Base-by-base conservation (phyloP, 495 filamentous ascomycete genomes). In the Pyrenopolyporus hunteri region DNA sequence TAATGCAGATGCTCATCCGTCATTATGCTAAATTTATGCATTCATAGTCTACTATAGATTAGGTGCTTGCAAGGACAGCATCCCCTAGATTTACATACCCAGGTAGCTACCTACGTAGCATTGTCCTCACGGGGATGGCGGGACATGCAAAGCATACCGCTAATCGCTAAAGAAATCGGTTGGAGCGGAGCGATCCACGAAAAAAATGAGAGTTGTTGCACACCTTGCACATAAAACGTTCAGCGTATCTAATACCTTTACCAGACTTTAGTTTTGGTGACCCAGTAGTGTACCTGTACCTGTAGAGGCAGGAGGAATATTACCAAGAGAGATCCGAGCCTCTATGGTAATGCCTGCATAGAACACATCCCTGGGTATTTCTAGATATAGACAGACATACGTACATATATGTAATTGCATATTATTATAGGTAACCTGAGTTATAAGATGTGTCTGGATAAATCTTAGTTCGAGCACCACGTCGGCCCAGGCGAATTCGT, bases 151-250 rank as follows among this genome's bases (percentile, higher is more conserved):
- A 49, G 17, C 46, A 33, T 33, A 46, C 23, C 43, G 23, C 23
- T 26, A 46, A 9, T 46, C 26, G 25, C 25, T 17, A n/a, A 42
- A 42, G 25, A 16, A 46, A 31, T 16, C 43, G 25, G 43, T 17
- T 46, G 26, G 16, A 25, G 43, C 43, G 26, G 43, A 46, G 26
- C 26, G 43, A 46, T 46, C 26, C 43, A 29, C 25, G 43, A 8
- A 33, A 33, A 33, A n/a, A 10, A 33, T n/a, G 31, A 33, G 13
- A n/a, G 31, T 33, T 33, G 31, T 10, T 10, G 31, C 31, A n/a
- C 23, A 46, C 31, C 25, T 29, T 25, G 17, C 13, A 46, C 8
- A 11, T 9, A 33, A 4, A 10, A 33, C 31, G 7, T 31, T 33
- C 17, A 42, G 20, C 19, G 19, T 42, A 42, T 42, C 19, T 20